Evolutionary conservation across 495 filamentous ascomycete genomes (phyloP), one percentile per base, ranked within the genome.

Genomic region (Podospora australis): DNA sequence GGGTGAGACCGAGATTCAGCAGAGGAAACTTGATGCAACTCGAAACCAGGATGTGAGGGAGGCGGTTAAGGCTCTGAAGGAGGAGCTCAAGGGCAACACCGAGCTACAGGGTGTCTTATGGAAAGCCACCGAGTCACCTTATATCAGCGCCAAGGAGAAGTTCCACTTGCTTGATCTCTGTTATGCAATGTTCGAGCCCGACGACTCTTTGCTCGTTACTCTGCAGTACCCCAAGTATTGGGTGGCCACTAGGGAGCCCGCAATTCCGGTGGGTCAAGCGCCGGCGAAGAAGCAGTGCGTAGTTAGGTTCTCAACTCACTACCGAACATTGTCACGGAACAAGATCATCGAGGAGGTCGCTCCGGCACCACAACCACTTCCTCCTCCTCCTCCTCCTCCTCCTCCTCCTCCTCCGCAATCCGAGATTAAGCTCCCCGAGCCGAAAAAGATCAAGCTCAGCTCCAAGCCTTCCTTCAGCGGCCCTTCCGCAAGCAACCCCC

Each of bases 81-180:
- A 70, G 20, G 86, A 95, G 48, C 56, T 96, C 6, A 68, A 75
- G 10, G 67, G 71, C 20, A 80, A 91, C 45, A 44, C 68, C 13
- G 69, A 69, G 2, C 60, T 97, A 43, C 81, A 83, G 53, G 68
- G 78, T 10, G 78, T 80, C n/a, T 66, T 96, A 13, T 94, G 89
- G 87, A 70, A 74, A 41, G 89, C 89, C 16, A 75, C 88, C 39
- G 80, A 82, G 30, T 91, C 89, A 0, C 71, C 77, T 0, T 58
- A 61, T 24, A 75, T 88, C 46, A 79, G 80, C 6, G 50, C 87
- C 2, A 60, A 76, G n/a, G 90, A 97, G 59, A 74, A 90, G 24
- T 71, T 75, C n/a, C 82, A 87, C 40, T 68, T 96, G 2, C 68
- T 86, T 16, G 87, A 94, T 51, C 71, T 96, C 32, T 91, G 87